A percentile compares a stretch with the other conserved stretches of the same genome.
These are phyloP conservation scores for Rhytidiadelphus loreus DNA, from an alignment of 225 moss, liverwort and hornwort genomes.

Conservation along the genomic window DNA sequence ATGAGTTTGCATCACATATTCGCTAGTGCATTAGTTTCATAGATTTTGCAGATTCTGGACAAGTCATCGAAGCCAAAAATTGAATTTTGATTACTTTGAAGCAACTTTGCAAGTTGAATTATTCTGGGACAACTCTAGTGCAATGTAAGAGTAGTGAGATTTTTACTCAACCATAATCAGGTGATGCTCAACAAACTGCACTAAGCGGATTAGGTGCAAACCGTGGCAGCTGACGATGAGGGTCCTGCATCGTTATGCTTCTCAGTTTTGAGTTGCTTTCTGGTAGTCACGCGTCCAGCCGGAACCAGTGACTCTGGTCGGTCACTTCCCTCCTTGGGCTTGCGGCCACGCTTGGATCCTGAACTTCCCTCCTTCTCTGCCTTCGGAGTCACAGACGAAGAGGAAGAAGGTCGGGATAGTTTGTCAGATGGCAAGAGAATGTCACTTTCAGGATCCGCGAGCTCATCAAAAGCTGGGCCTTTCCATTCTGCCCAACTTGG, in stretches of 20 bases:
- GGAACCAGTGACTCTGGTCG: slow-evolving; percentile 3
- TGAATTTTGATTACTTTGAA: neutral
- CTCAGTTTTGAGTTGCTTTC: slow-evolving; percentile 35
- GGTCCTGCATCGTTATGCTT: slow-evolving; percentile 18
- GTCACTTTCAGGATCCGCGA: slow-evolving; percentile 24
- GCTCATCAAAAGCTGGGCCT: slow-evolving; percentile 75
- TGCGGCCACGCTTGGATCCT: slow-evolving; percentile 34
- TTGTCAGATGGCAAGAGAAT: slow-evolving; percentile 20
- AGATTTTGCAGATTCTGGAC: neutral
- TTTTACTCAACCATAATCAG: slow-evolving; percentile 1
- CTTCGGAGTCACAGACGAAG: slow-evolving; percentile 31
- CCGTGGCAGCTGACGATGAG: slow-evolving; percentile 32
- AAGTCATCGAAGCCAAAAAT: neutral
- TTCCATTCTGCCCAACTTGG: slow-evolving; percentile 90
- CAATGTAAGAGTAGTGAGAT: neutral
- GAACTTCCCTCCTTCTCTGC: slow-evolving; percentile 26
- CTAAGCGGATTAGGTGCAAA: slow-evolving; percentile 24
- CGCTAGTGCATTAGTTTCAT: neutral
- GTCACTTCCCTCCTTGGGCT: slow-evolving; percentile 28
- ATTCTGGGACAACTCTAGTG: slow-evolving; percentile 1
- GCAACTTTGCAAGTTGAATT: neutral
- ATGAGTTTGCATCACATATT: slow-evolving; percentile 2
- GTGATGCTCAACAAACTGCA: slow-evolving; percentile 10
- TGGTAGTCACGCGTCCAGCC: slow-evolving; percentile 17
- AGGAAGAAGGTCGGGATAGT: slow-evolving; percentile 16